Conservation (phyloP, 1,284 basidiomycete genomes). For the Dichomitus squalens region DNA sequence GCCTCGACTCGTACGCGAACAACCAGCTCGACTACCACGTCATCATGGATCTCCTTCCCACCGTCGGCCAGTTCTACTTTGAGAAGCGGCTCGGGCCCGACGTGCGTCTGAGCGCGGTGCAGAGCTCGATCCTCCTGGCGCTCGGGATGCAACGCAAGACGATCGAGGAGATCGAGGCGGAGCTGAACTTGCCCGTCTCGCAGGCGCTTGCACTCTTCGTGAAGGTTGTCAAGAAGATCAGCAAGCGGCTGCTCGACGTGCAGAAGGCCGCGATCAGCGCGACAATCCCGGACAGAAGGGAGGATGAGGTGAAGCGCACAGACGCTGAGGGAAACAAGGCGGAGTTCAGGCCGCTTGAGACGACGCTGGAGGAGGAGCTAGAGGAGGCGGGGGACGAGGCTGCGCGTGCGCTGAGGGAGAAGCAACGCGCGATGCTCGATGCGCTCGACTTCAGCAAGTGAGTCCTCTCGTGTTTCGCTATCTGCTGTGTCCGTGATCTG, state of each 20-base stretch:
- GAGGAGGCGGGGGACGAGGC: slow-evolving; percentile 70
- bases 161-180: slow-evolving; percentile 90
- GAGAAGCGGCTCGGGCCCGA: slow-evolving; percentile 68
- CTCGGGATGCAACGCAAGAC: slow-evolving; percentile 92
- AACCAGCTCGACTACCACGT: slow-evolving; percentile 98
- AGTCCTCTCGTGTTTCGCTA: slow-evolving; percentile 41
- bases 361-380: slow-evolving; percentile 64
- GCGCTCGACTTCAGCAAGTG: slow-evolving; percentile 85
- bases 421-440: slow-evolving; percentile 85
- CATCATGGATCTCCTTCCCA: slow-evolving; percentile 90
- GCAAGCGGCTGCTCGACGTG: slow-evolving; percentile 78
- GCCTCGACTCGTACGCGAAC: slow-evolving; percentile 94
- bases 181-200: slow-evolving; percentile 83
- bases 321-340: slow-evolving; percentile 24
- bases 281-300: slow-evolving; percentile 43
- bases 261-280: slow-evolving; percentile 78
- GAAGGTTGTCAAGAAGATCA: slow-evolving; percentile 88
- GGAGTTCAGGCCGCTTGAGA: slow-evolving; percentile 55
- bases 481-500: neutral
- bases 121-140: slow-evolving; percentile 87
- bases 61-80: slow-evolving; percentile 84
- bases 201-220: slow-evolving; percentile 92
- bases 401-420: slow-evolving; percentile 54
- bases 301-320: slow-evolving; percentile 13
- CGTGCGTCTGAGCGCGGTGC: slow-evolving; percentile 78